Conservation (phyloP, 73 alveolate species). For the Paramecium pentaurelia region DNA sequence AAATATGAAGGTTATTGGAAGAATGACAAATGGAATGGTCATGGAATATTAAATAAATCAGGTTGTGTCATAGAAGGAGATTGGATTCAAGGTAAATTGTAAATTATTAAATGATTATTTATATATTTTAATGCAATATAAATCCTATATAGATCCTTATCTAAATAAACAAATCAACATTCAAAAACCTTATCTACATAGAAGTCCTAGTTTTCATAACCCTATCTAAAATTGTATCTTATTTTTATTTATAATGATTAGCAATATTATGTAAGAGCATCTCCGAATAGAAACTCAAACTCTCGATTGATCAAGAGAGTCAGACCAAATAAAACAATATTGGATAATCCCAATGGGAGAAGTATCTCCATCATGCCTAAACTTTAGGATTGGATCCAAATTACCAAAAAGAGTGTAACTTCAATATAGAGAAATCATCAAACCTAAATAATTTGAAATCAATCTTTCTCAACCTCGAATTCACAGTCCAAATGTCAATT, state of each 20-base stretch:
- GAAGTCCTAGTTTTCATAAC: neutral
- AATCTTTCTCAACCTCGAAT: slow-evolving; percentile 22
- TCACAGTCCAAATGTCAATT: slow-evolving; percentile 9
- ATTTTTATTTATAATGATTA: neutral
- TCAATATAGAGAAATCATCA: neutral
- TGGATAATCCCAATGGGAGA: slow-evolving; percentile 25
- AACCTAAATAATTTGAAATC: slow-evolving; percentile 15
- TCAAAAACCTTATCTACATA: neutral
- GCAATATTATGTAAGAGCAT: neutral
- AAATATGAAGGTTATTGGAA: slow-evolving; percentile 38
- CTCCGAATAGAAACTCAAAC: neutral
- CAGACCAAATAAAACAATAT: neutral
- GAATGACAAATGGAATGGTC: slow-evolving; percentile 60
- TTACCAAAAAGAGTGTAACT: slow-evolving; percentile 23
- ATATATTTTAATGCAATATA: neutral
- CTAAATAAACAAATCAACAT: neutral
- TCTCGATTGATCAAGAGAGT: neutral
- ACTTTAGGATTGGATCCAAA: neutral
- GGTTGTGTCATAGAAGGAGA: neutral
- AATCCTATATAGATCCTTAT: neutral
- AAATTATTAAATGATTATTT: too few species aligned
- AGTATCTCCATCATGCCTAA: slow-evolving; percentile 3
- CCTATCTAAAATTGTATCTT: neutral
- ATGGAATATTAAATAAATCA: neutral
- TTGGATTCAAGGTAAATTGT: neutral